phyloP scores from a whole-genome alignment of 352 stramenopile species.

The Globisporangium megalacanthum region DNA sequence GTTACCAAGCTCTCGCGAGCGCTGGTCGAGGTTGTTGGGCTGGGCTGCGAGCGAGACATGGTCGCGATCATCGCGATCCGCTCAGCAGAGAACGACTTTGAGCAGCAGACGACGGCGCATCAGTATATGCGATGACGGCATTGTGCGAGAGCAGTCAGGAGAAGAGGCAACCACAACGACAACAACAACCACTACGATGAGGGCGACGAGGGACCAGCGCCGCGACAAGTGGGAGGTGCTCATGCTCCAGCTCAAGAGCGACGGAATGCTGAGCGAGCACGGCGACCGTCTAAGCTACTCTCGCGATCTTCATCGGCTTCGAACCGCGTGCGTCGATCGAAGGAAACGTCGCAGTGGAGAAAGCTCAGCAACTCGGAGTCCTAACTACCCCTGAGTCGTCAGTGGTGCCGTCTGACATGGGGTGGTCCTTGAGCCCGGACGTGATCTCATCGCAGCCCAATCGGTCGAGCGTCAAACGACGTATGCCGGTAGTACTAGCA shows the following conservation, averaged over 20 bases:
- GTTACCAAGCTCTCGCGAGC: constrained; percentile 69
- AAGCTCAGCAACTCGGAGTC: no score
- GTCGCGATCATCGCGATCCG: constrained; percentile 78
- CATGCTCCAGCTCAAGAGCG: constrained; percentile 35
- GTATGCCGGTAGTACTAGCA: no score
- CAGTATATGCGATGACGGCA: no score
- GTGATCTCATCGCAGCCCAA: no score
- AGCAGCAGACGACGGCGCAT: no score
- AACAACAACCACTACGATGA: constrained; percentile 13
- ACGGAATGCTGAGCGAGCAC: constrained; percentile 40
- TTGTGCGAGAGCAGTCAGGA: constrained; percentile 1
- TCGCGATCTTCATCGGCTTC: constrained; percentile 41
- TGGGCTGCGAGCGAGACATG: constrained; percentile 62
- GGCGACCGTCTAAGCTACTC: constrained; percentile 61
- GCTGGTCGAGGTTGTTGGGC: constrained; percentile 52
- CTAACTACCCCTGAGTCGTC: no score
- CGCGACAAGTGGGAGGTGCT: constrained; percentile 27
- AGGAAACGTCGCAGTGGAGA: no score
- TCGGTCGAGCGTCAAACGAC: no score
- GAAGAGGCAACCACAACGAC: constrained; percentile 13
- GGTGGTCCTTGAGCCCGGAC: no score
- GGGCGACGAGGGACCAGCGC: constrained; percentile 3
- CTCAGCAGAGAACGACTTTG: constrained; percentile 75
- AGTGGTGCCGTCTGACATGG: no score
- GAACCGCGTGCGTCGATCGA: no score